Percentiles rank a stretch among this genome's conserved stretches.
phyloP scores from a whole-genome alignment of 306 rosid species.

The Carpinus viminea region DNA sequence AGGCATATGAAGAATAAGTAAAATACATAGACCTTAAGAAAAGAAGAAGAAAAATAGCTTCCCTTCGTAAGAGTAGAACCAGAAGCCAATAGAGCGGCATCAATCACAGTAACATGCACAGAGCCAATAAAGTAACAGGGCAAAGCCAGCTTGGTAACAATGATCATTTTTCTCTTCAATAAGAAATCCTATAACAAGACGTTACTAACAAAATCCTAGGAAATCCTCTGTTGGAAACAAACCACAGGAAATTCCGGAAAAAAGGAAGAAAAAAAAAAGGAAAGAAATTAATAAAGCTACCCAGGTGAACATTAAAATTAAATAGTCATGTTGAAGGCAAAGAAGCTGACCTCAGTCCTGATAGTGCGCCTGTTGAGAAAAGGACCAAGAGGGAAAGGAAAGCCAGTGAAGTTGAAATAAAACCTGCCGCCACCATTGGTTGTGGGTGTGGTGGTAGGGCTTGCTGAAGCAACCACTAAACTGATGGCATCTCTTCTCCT shows the following conservation, averaged over 20 bases:
- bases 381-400: slow-evolving; percentile 98
- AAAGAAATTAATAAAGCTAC: slow-evolving; percentile 4
- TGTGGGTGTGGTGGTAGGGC: slow-evolving; percentile 24
- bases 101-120: neutral
- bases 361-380: slow-evolving; percentile 78
- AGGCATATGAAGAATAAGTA: too few relatives aligned
- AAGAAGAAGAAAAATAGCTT: too few relatives aligned
- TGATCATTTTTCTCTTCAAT: neutral
- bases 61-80: neutral
- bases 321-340: slow-evolving; percentile 21
- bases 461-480: slow-evolving; percentile 62
- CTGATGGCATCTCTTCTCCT: slow-evolving; percentile 44
- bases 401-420: slow-evolving; percentile 93
- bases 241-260: neutral
- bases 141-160: slow-evolving; percentile 1
- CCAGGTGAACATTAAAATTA: neutral
- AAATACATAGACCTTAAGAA: too few relatives aligned
- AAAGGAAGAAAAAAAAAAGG: neutral
- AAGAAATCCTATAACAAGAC: too few relatives aligned
- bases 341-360: slow-evolving; percentile 69
- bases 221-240: neutral
- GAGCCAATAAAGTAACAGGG: neutral
- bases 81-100: neutral
- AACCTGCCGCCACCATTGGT: slow-evolving; percentile 55
- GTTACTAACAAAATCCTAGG: neutral